Conservation (phyloP, 2,329 filamentous ascomycete genomes). For the Xylariaceae sp. region DNA sequence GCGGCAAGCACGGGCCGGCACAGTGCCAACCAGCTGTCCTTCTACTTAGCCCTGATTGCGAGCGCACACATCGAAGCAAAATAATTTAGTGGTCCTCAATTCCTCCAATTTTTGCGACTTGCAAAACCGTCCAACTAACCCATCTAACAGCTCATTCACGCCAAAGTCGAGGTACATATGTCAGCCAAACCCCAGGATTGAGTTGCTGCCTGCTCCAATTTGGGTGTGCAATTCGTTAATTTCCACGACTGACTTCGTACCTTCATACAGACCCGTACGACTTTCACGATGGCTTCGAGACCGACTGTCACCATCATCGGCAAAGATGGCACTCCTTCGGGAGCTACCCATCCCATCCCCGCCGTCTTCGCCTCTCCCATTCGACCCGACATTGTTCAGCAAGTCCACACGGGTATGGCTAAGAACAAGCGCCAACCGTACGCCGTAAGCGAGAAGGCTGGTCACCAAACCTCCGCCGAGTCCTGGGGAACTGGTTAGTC, state of each 20-base stretch:
- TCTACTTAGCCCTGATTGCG: too few relatives aligned
- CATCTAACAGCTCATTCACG: constrained; percentile 34
- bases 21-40: constrained; percentile 4
- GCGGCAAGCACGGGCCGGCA: constrained; percentile 7
- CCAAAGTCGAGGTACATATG: constrained; percentile 39
- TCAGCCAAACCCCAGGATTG: constrained; percentile 8
- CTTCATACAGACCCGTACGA: constrained; percentile 33
- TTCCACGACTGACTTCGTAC: constrained; percentile 26
- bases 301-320: constrained; percentile 97
- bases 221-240: not conserved
- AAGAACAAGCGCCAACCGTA: constrained; percentile 99
- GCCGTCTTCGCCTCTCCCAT: constrained; percentile 97
- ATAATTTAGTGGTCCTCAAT: constrained; percentile 34
- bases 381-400: constrained; percentile 98
- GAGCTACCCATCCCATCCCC: constrained; percentile 88
- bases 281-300: constrained; percentile 83
- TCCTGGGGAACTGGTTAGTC: constrained; percentile 98
- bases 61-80: too few relatives aligned
- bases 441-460: constrained; percentile 99
- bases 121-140: constrained; percentile 25
- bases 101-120: constrained; percentile 28
- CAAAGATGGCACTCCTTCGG: constrained; percentile 92
- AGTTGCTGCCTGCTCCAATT: constrained; percentile 1
- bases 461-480: constrained; percentile 99
- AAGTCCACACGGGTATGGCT: constrained; percentile 98